phyloP scores from a whole-genome alignment of 108 stramenopile species.

The Pseudonitzschia delicatissima region DNA sequence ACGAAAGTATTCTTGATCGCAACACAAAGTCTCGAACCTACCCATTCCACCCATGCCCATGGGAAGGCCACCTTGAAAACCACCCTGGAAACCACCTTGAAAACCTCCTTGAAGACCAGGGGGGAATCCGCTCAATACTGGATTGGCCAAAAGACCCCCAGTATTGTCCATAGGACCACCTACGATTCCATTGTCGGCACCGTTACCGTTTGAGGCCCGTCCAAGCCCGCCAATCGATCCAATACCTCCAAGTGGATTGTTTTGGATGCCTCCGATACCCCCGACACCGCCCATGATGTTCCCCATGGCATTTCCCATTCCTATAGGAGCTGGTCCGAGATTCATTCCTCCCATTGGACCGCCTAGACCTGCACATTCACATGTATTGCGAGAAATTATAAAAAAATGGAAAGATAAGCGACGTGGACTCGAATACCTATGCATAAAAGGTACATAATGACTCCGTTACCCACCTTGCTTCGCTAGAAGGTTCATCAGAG shows the following conservation, averaged over 20 bases:
- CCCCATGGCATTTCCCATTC: constrained; percentile 31
- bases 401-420: not conserved
- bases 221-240: constrained; percentile 10
- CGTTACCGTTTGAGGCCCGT: not conserved
- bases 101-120: constrained; percentile 29
- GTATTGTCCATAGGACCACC: constrained; percentile 7
- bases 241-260: constrained; percentile 18
- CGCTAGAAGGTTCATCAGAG: constrained; percentile 37
- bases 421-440: not conserved
- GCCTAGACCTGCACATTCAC: constrained; percentile 13
- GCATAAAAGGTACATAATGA: not conserved
- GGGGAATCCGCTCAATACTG: constrained; percentile 23
- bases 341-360: constrained; percentile 17
- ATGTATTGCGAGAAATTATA: not conserved
- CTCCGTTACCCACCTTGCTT: constrained; percentile 16
- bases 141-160: constrained; percentile 19
- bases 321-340: constrained; percentile 3
- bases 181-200: not conserved
- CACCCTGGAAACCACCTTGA: constrained; percentile 19
- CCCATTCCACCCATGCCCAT: constrained; percentile 35
- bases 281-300: constrained; percentile 18
- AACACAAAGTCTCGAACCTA: not conserved
- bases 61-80: constrained; percentile 19
- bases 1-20: too few species aligned
- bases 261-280: constrained; percentile 32